phyloP scores from a whole-genome alignment of 805 yeast species.

The Metschnikowia santaceciliae region DNA sequence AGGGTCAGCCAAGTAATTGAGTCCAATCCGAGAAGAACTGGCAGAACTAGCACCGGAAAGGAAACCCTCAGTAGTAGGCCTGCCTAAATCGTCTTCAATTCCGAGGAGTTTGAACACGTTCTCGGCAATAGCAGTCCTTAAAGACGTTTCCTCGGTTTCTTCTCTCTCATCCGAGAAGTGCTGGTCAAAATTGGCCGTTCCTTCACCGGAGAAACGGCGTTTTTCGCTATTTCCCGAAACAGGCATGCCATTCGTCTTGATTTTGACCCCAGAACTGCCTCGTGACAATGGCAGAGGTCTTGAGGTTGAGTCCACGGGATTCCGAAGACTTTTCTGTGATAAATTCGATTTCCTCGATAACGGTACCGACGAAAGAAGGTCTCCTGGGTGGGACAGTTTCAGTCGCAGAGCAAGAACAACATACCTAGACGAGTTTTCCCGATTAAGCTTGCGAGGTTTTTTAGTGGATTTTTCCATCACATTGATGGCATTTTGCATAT shows the following conservation, averaged over 20 bases:
- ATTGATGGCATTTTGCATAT: constrained; percentile 3
- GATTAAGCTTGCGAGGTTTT: constrained; percentile 8
- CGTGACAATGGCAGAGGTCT: neutral
- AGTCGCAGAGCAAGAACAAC: constrained; percentile 49
- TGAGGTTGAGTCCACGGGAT: neutral
- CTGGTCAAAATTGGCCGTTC: constrained; percentile 1
- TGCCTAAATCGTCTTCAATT: constrained; percentile 36
- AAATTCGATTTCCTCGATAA: constrained; percentile 43
- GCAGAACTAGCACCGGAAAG: constrained; percentile 15
- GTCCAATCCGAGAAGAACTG: constrained; percentile 29
- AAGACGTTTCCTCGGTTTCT: constrained; percentile 65
- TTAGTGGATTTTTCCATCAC: constrained; percentile 16
- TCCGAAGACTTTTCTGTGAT: constrained; percentile 16
- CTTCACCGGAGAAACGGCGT: neutral
- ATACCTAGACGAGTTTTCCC: constrained; percentile 29
- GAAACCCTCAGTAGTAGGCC: neutral
- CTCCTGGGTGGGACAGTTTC: constrained; percentile 73
- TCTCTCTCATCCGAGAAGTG: constrained; percentile 54
- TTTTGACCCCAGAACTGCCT: neutral
- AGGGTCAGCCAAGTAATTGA: constrained; percentile 20
- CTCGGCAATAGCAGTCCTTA: constrained; percentile 64
- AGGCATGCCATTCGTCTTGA: neutral
- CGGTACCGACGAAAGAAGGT: constrained; percentile 77
- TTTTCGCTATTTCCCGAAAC: neutral
- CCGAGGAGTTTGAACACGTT: constrained; percentile 69